Conservation (phyloP, 768 basidiomycete species). For the Epithele typhae region DNA sequence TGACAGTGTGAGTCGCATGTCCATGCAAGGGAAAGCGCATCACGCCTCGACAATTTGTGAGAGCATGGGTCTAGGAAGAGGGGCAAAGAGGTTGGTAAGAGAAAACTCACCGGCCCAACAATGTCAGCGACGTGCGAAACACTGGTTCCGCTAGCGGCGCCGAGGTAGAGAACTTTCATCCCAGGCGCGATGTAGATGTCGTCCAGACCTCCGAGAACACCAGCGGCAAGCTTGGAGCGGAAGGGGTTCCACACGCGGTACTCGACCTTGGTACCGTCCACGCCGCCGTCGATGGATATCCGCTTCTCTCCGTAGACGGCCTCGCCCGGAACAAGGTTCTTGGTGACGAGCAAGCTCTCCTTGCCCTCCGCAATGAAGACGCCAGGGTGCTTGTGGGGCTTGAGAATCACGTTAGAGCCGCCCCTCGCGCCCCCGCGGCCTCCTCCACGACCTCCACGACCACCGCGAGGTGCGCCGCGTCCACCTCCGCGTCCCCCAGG, state of each 20-base stretch:
- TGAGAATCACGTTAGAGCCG: conserved; percentile 85
- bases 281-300: conserved; percentile 76
- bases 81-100: neutral
- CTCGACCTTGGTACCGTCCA: conserved; percentile 84
- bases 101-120: conserved; percentile 79
- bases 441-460: conserved; percentile 38
- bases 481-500: conserved; percentile 32
- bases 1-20: conserved; percentile 10
- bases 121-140: conserved; percentile 99
- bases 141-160: conserved; percentile 96
- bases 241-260: conserved; percentile 99
- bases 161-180: conserved; percentile 94
- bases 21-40: neutral
- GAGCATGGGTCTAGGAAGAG: no score
- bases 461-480: conserved; percentile 26
- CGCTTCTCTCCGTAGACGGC: conserved; percentile 98
- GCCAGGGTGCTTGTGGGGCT: conserved; percentile 92
- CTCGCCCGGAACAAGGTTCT: conserved; percentile 96
- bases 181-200: conserved; percentile 91
- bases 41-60: no score
- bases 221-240: conserved; percentile 93
- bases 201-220: conserved; percentile 93
- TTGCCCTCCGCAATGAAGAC: conserved; percentile 98
- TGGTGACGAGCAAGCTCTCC: conserved; percentile 94
- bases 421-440: conserved; percentile 72